Evolutionary conservation across 306 rosid genomes (phyloP).

Genomic region (Luffa acutangula): DNA sequence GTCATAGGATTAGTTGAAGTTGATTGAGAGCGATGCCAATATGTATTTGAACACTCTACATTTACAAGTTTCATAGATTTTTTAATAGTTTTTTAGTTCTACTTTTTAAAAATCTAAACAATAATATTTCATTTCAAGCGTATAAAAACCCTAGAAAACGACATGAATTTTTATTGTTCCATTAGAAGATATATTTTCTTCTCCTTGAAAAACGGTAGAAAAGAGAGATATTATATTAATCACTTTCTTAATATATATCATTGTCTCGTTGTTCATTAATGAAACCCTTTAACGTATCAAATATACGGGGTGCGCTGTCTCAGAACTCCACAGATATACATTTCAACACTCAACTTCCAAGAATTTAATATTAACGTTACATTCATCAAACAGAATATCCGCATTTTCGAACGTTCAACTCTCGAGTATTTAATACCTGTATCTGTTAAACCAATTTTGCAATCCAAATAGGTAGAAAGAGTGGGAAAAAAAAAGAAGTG

Average conservation of each 20-base stretch:
- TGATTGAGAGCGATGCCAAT: no score
- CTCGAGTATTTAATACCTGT: neutral
- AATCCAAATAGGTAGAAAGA: neutral
- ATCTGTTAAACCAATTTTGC: neutral
- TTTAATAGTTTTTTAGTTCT: no score
- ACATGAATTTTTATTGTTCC: no score
- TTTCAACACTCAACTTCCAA: neutral
- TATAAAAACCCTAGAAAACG: no score
- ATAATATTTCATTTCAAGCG: no score
- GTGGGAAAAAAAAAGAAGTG: neutral
- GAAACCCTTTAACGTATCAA: neutral
- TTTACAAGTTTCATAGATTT: no score
- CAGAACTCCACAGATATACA: neutral
- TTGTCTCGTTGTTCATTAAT: neutral
- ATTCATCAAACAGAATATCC: neutral
- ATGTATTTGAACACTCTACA: no score
- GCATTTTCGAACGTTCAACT: neutral
- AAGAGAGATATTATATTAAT: no score
- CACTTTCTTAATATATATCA: neutral
- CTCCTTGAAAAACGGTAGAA: no score
- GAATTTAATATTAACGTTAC: neutral
- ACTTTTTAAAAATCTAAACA: no score
- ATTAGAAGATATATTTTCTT: no score
- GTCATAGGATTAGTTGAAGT: no score
- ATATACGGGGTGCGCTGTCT: neutral